Evolutionary conservation across 257 asterid species (phyloP), one percentile per base, ranked within the genome.

Genomic region (Nemophila menziesii): DNA sequence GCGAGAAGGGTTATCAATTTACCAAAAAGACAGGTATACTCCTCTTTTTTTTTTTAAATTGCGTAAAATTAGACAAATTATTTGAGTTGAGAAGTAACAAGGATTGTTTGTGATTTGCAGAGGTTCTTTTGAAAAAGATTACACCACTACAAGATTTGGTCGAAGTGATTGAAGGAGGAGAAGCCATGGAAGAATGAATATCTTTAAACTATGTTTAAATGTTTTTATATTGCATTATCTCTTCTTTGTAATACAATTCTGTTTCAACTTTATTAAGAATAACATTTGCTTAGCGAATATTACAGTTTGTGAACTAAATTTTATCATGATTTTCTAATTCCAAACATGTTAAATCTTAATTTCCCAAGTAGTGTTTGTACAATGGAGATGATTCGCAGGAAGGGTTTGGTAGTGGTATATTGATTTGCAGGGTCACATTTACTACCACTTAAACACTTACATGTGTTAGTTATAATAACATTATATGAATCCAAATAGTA

Each of bases 341-440:
- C 36, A 10, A 7, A 2, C 36, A 5, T 51, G 23, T 57, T 58
- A 60, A 55, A 48, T 52, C 55, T 48, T 29, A 51, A 52, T 44
- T 58, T 46, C 36, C 45, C 68, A 36, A 69, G 16, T n/a, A n/a
- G n/a, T n/a, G 42, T 22, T 47, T 55, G 58, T 29, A 55, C 55
- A 22, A 63, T 33, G 3, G 89, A 64, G 45, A 29, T 46, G 33
- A 69, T 52, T 50, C 49, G 62, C 0, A 3, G 47, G 22, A 54
- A 33, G 24, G 56, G 58, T 33, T 33, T 61, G 36, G 20, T 47
- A 39, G 11, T 26, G 36, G 1, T 5, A 5, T 96, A 85, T 72
- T 90, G 96, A 62, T 86, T 90, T 47, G 62, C 89, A 0, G 99
- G 96, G 24, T 90, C 94, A 16, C 96, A 85, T n/a, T 51, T 81